phyloP scores from a whole-genome alignment of 495 filamentous ascomycete species.

The Penicillium pancosmium region DNA sequence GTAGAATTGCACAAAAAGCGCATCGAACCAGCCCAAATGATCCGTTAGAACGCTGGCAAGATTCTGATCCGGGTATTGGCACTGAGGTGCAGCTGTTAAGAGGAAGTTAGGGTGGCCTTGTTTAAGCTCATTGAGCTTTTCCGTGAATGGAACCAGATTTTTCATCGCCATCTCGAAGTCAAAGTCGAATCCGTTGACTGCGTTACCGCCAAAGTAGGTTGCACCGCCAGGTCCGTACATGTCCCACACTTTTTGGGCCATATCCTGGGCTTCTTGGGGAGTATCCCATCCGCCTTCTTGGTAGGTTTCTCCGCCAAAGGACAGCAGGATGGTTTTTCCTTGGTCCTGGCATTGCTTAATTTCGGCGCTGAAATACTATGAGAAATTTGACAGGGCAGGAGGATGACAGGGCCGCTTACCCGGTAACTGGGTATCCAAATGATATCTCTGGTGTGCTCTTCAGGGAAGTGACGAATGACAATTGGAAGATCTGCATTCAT shows the following conservation, averaged over 20 bases:
- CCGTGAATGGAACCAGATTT: slow-evolving; percentile 7
- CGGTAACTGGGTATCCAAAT: background rate
- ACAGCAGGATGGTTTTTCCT: slow-evolving; percentile 12
- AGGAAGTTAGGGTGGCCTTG: background rate
- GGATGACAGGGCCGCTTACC: background rate
- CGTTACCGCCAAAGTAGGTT: background rate
- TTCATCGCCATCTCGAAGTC: slow-evolving; percentile 11
- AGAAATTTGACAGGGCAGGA: background rate
- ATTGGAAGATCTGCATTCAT: slow-evolving; percentile 8
- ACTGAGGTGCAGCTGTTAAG: slow-evolving; percentile 9
- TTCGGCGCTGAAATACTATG: background rate
- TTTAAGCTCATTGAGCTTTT: slow-evolving; percentile 4
- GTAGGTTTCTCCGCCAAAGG: slow-evolving; percentile 6
- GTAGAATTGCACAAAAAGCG: slow-evolving; percentile 13
- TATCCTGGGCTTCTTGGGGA: background rate
- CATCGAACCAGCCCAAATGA: slow-evolving; percentile 11
- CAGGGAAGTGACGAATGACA: slow-evolving; percentile 7
- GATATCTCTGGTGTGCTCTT: background rate
- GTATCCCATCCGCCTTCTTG: slow-evolving; percentile 8
- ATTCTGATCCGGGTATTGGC: slow-evolving; percentile 11
- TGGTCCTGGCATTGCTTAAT: slow-evolving; percentile 12
- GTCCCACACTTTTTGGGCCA: slow-evolving; percentile 8
- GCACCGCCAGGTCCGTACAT: slow-evolving; percentile 5
- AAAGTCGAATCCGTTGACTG: slow-evolving; percentile 10
- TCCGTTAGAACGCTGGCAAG: slow-evolving; percentile 3